phyloP scores from a whole-genome alignment of 2,329 filamentous ascomycete species.

The Juglanconis oblonga region DNA sequence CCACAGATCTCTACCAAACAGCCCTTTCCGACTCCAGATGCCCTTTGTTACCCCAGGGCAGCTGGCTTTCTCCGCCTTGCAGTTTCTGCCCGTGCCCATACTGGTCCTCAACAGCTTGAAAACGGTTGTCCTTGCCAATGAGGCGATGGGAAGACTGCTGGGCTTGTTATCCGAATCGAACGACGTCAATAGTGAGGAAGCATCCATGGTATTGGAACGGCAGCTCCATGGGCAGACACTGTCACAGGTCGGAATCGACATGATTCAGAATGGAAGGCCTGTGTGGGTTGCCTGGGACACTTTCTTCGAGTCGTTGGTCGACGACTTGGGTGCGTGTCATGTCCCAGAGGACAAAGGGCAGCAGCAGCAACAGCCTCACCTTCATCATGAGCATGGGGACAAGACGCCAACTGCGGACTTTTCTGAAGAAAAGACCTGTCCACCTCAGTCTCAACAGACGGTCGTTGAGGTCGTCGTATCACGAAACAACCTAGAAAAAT shows the following conservation, averaged over 20 bases:
- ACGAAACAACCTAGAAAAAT: conserved; percentile 42
- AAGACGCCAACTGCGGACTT: conserved; percentile 1
- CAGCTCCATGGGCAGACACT: conserved; percentile 63
- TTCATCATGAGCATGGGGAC: background rate
- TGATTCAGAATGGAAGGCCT: conserved; percentile 64
- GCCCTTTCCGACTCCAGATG: conserved; percentile 31
- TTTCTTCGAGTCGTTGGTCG: conserved; percentile 53
- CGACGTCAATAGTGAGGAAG: conserved; percentile 36
- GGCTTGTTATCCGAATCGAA: conserved; percentile 49
- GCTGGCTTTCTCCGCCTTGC: conserved; percentile 65
- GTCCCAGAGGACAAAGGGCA: conserved; percentile 15
- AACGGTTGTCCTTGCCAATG: conserved; percentile 70
- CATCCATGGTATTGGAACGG: conserved; percentile 48
- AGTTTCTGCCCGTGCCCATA: conserved; percentile 71
- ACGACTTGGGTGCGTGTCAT: conserved; percentile 34
- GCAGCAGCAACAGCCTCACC: conserved; percentile 6
- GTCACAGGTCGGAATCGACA: conserved; percentile 68
- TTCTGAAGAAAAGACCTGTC: conserved; percentile 15
- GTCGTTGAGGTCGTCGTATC: conserved; percentile 67
- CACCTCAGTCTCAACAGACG: conserved; percentile 38
- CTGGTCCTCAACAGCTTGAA: conserved; percentile 67
- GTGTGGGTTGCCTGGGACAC: conserved; percentile 58
- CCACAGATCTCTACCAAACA: conserved; percentile 20
- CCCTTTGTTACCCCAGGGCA: conserved; percentile 46
- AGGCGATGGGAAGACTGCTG: conserved; percentile 69